Evolutionary conservation across 2,329 filamentous ascomycete species (phyloP), one percentile per base, ranked within the genome.

Genomic region (Diaporthe sp.): DNA sequence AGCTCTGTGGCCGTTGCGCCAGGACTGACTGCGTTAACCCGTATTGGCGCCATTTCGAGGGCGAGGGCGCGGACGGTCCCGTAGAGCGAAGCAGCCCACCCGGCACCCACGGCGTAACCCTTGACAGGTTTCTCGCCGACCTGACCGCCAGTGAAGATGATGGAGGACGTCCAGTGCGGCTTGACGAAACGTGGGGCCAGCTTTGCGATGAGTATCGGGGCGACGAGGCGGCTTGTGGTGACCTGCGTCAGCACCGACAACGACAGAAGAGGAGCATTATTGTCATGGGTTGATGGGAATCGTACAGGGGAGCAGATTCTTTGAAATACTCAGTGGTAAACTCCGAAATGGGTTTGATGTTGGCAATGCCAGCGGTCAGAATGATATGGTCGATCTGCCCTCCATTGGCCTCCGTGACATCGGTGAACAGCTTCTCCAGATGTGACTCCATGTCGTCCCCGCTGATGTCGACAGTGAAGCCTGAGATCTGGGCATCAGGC

Each of bases 1-100:
- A 85, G 53, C 68, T 84, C 82, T 28, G 84, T 86, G n/a, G 80
- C 76, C 7, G 85, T 82, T 0, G 84, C 83, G 0, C 89, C 89
- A 0, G 89, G 88, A 68, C 81, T 84, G 2, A 91, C 85, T 2
- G 86, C 79, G 78, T 91, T 91, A 31, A 90, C 88, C 2, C 89
- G 80, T 4, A 90, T 82, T 0, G 89, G 89, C 78, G 85, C 86
- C 74, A 91, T 76, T 77, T 91, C 89, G 72, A 90, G 79, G 9
- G 89, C 89, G 47, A 91, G 80, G 34, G 84, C 85, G 2, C 87
- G 81, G 25, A 85, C 83, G 81, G 90, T 84, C n/a, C 86, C 85
- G 68, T 87, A 84, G 44, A 87, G 76, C 0, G 85, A 88, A 0
- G 86, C 85, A 0, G 86, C 85, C 51, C 65, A 71, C 74, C 86